Base-by-base conservation (phyloP, 305 asterid species). In the Stenogyne calaminthoides region DNA sequence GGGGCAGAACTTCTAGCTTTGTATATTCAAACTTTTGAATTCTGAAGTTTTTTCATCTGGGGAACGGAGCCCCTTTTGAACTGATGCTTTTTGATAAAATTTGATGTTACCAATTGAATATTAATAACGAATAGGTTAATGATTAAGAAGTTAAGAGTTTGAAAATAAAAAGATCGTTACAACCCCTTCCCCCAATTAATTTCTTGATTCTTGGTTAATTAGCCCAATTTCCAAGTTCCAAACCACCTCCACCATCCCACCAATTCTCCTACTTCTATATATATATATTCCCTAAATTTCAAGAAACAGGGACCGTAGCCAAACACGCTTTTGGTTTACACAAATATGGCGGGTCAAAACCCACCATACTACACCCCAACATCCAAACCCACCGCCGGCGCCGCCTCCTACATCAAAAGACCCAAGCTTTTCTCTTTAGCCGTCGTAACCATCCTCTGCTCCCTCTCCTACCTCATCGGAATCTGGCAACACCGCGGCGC, bases 311-410 rank as follows among this genome's bases (percentile, higher is more conserved):
- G 36, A 18, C 8, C 1, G 40, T 20, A 55, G 0, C 56, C n/a
- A 11, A 15, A 15, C n/a, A 15, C 58, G 12, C 22, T 22, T 62
- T 42, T 27, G 5, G 4, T 59, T 49, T 42, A 12, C n/a, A 46
- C 54, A 65, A 20, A n/a, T 3, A 92, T 88, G 96, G 93, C 87
- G 71, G 91, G 88, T 40, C 79, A 79, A 19, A 84, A 32, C 36
- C 36, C 63, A 78, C 87, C 96, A 32, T 76, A 80, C 80, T 90
- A 93, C 83, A 84, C 88, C 7, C 96, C 95, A 0, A 77, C 85
- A 47, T 80, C 89, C 51, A 93, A 92, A 69, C 89, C 92, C 39
- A 3, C 78, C 55, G 5, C 79, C 22, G 11, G 58, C 58, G 16
- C 74, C 75, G 1, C 81, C 72, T 1, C 81, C 3, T 37, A 2